Percentiles rank a stretch among this genome's conserved stretches.
phyloP scores from a whole-genome alignment of 805 yeast species.

The Cyberlindnera maritima region DNA sequence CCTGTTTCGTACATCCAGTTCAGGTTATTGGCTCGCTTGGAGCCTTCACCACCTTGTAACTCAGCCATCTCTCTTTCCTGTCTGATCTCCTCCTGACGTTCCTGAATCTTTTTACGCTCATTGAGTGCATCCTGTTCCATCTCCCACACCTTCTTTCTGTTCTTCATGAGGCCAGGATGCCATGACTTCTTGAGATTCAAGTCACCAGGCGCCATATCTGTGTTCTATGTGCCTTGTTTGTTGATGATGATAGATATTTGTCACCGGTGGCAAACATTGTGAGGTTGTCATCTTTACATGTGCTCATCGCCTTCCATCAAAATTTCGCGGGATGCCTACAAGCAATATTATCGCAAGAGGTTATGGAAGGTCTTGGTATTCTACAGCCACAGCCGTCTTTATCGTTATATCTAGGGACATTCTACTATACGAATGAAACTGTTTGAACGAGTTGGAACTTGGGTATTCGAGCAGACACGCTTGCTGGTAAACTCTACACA shows the following conservation, averaged over 20 bases:
- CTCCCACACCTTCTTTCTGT: constrained; percentile 82
- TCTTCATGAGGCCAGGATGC: constrained; percentile 88
- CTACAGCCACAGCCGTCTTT: too few relatives aligned
- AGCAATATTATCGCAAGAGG: too few relatives aligned
- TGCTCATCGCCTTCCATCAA: constrained; percentile 2
- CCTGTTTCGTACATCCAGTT: constrained; percentile 79
- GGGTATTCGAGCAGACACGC: too few relatives aligned
- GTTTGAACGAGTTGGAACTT: too few relatives aligned
- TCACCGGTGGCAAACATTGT: too few relatives aligned
- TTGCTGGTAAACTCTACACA: too few relatives aligned
- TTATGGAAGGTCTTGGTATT: too few relatives aligned
- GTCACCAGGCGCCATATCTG: constrained; percentile 72
- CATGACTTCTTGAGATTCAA: constrained; percentile 90
- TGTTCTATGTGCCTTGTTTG: background rate
- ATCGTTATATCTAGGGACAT: too few relatives aligned
- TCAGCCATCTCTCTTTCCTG: constrained; percentile 61
- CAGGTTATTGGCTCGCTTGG: background rate
- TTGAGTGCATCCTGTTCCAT: constrained; percentile 72
- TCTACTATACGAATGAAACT: too few relatives aligned
- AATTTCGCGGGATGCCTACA: background rate
- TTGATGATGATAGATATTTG: background rate
- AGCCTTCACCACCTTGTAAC: constrained; percentile 28
- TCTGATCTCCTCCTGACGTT: constrained; percentile 59
- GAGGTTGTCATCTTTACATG: too few relatives aligned
- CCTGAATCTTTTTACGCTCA: constrained; percentile 64